Conservation (phyloP, 2,329 filamentous ascomycete species). For the Tolypocladium paradoxum region DNA sequence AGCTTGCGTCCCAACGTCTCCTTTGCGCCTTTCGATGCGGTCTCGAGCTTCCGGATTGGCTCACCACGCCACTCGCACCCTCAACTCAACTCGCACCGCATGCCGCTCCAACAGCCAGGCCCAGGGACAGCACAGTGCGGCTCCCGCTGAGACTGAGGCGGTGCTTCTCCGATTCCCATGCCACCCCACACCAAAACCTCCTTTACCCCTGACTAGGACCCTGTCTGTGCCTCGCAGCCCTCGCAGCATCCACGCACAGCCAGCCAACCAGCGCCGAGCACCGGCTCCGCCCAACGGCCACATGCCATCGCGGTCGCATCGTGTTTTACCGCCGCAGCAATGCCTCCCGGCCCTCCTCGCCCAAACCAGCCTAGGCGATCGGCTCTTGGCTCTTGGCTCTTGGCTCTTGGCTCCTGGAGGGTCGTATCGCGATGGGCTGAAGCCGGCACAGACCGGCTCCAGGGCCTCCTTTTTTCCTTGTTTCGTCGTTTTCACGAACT, state of each 20-base stretch:
- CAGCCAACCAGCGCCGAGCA: slow-evolving; percentile 5
- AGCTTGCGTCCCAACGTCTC: not conserved
- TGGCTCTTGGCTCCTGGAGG: not conserved
- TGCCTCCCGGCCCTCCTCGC: not conserved
- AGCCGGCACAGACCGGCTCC: not conserved
- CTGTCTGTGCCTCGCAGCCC: slow-evolving; percentile 4
- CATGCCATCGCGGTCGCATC: slow-evolving; percentile 5
- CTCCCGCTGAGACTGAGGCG: not conserved
- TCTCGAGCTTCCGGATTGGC: not conserved
- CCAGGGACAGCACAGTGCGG: not conserved
- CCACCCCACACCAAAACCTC: slow-evolving; percentile 3
- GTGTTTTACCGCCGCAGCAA: not conserved
- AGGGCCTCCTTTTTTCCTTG: not conserved
- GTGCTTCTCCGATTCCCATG: not conserved
- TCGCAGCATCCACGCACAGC: slow-evolving; percentile 1
- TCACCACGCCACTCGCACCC: not conserved
- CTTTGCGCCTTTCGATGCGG: not conserved
- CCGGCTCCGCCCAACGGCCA: slow-evolving; percentile 6
- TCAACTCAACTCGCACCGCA: not conserved
- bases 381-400: not conserved
- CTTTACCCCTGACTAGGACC: slow-evolving; percentile 10
- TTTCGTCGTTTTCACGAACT: not conserved
- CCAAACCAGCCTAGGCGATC: slow-evolving; percentile 6
- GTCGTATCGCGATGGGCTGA: too few relatives aligned
- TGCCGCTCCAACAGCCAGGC: not conserved